phyloP scores from a whole-genome alignment of 306 rosid species.

The Pyrus bretschneideri region DNA sequence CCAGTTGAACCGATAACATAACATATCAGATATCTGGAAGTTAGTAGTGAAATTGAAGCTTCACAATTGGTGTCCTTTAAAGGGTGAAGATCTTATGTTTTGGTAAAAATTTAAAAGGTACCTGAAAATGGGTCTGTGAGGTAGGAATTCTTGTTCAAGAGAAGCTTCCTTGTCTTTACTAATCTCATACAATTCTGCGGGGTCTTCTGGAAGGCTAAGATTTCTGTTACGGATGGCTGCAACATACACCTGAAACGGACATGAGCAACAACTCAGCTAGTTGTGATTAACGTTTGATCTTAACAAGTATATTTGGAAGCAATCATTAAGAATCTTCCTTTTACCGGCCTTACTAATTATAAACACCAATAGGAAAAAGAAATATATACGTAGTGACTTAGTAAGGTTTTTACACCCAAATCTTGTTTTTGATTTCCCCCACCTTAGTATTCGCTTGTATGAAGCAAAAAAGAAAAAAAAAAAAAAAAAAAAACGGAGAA shows the following conservation, averaged over 20 bases:
- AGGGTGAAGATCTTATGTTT: not conserved
- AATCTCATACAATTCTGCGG: conserved; percentile 59
- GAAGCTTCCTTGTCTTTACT: conserved; percentile 55
- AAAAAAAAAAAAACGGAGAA: no score
- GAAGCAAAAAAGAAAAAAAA: no score
- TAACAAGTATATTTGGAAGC: not conserved
- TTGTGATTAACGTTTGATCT: not conserved
- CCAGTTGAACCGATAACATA: not conserved
- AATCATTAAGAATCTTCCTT: not conserved
- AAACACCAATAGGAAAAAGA: not conserved
- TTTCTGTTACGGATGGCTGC: conserved; percentile 77
- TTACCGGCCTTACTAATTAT: not conserved
- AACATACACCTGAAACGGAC: conserved; percentile 55
- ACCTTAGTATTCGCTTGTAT: no score
- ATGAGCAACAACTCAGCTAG: not conserved
- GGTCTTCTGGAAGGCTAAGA: conserved; percentile 63
- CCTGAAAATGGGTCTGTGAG: conserved; percentile 64
- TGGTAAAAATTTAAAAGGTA: conserved; percentile 1
- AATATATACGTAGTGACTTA: not conserved
- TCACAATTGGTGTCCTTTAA: no score
- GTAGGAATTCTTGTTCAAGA: conserved; percentile 53
- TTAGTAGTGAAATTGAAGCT: no score
- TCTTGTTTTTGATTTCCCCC: no score
- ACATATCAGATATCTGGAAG: not conserved
- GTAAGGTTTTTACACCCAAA: not conserved